These are phyloP conservation scores for Coniferiporia weirii DNA, from an alignment of 1,284 basidiomycete genomes.

Conservation along the genomic window DNA sequence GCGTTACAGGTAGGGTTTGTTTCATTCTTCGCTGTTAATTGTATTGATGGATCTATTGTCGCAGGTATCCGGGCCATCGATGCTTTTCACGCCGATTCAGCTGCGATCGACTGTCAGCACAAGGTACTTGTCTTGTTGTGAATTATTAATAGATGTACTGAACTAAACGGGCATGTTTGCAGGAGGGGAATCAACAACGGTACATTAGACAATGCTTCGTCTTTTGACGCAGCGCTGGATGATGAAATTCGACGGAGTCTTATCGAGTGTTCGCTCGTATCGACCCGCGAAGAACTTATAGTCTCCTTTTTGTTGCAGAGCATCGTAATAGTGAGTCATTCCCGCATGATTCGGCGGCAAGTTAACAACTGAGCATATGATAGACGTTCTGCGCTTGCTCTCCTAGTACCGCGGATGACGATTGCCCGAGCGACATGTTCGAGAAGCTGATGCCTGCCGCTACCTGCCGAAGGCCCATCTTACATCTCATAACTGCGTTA, in stretches of 20 bases:
- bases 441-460: background rate
- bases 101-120: background rate
- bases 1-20: background rate
- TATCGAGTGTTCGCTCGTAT: background rate
- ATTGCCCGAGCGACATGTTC: background rate
- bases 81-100: conserved; percentile 1
- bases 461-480: background rate
- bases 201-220: background rate
- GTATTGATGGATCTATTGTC: background rate
- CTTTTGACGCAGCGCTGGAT: background rate
- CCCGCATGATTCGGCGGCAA: background rate
- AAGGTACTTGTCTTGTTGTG: background rate
- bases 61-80: conserved; percentile 1
- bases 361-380: background rate
- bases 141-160: too few relatives aligned
- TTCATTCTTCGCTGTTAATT: background rate
- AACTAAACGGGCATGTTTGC: background rate
- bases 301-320: background rate
- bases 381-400: conserved; percentile 1
- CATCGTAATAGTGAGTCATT: conserved; percentile 2
- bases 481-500: background rate
- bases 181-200: background rate
- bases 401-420: background rate
- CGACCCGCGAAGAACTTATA: background rate
- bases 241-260: background rate